phyloP scores from a whole-genome alignment of 2,329 filamentous ascomycete species.

The Pseudophaeomoniella oleicola region DNA sequence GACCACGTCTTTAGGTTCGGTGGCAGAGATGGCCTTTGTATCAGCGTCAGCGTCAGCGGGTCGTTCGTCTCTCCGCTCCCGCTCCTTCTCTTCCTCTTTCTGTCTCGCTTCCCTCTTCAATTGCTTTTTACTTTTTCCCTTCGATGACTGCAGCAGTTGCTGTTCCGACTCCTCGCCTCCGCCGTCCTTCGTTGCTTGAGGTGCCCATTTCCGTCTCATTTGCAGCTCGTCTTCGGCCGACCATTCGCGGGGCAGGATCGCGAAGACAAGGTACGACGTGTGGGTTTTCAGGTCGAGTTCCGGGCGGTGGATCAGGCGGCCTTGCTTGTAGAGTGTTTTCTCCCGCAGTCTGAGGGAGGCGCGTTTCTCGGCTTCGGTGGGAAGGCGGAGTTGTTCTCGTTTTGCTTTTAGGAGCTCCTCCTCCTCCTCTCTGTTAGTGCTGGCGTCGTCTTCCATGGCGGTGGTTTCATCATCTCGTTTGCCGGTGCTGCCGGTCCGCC shows the following conservation, averaged over 20 bases:
- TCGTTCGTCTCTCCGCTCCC: no score
- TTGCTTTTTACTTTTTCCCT: slow-evolving; percentile 14
- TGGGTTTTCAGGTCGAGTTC: slow-evolving; percentile 89
- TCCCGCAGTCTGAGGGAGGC: slow-evolving; percentile 14
- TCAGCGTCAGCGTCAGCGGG: no score
- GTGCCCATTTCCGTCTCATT: slow-evolving; percentile 49
- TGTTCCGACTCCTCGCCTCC: neutral
- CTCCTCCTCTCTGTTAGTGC: slow-evolving; percentile 10
- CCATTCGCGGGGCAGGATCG: slow-evolving; percentile 77
- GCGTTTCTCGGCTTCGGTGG: slow-evolving; percentile 4
- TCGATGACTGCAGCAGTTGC: slow-evolving; percentile 12
- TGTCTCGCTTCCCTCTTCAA: slow-evolving; percentile 14
- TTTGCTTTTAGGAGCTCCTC: slow-evolving; percentile 17
- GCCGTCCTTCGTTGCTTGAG: no score
- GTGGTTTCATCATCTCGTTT: slow-evolving; percentile 10
- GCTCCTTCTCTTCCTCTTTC: slow-evolving; percentile 5
- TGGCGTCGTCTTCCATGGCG: slow-evolving; percentile 8
- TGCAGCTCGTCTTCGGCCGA: slow-evolving; percentile 63
- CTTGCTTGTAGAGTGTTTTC: slow-evolving; percentile 55
- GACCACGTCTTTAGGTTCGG: no score
- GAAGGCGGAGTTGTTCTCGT: slow-evolving; percentile 12
- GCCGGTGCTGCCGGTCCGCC: slow-evolving; percentile 32
- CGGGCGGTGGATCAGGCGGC: slow-evolving; percentile 61
- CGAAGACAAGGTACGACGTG: slow-evolving; percentile 94
- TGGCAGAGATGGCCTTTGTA: no score